These are phyloP conservation scores for Yamadazyma nakazawae DNA, from an alignment of 805 yeast species.

Conservation along the genomic window DNA sequence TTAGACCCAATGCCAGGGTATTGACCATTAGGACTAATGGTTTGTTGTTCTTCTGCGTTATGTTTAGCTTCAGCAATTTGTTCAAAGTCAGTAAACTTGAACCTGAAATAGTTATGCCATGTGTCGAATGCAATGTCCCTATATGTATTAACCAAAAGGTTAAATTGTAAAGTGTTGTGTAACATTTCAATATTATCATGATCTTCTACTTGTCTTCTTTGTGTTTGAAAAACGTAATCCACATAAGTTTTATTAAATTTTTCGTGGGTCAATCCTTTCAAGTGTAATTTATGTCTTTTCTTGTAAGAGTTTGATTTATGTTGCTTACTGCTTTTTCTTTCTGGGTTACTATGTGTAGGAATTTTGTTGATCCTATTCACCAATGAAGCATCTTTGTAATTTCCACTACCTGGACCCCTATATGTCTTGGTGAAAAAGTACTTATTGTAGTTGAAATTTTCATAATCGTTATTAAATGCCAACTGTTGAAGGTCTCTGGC, in stretches of 20 bases:
- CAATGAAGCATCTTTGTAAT: slow-evolving; percentile 42
- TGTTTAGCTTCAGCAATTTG: slow-evolving; percentile 19
- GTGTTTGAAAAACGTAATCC: slow-evolving; percentile 26
- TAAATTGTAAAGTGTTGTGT: slow-evolving; percentile 42
- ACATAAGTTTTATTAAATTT: slow-evolving; percentile 28
- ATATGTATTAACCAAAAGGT: slow-evolving; percentile 37
- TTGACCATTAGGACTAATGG: background rate
- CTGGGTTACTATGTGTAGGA: slow-evolving; percentile 11
- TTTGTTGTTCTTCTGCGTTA: background rate
- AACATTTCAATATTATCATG: slow-evolving; percentile 39
- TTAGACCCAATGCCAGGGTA: slow-evolving; percentile 12
- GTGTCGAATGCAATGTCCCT: slow-evolving; percentile 38
- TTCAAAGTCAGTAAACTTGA: slow-evolving; percentile 39
- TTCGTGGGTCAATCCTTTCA: slow-evolving; percentile 40
- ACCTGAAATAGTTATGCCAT: slow-evolving; percentile 38
- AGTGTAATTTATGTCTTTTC: slow-evolving; percentile 19
- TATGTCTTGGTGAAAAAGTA: slow-evolving; percentile 40
- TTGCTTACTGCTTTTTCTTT: background rate
- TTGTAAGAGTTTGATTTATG: slow-evolving; percentile 18
- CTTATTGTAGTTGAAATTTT: slow-evolving; percentile 31
- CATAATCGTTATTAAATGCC: slow-evolving; percentile 34
- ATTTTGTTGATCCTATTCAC: slow-evolving; percentile 38
- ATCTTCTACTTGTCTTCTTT: slow-evolving; percentile 33
- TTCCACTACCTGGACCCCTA: slow-evolving; percentile 46
- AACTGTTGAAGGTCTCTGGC: slow-evolving; percentile 36